These are phyloP conservation scores for Gryganskiella cystojenkinii DNA, from an alignment of 192 early-diverging fungal species.

Conservation along the genomic window DNA sequence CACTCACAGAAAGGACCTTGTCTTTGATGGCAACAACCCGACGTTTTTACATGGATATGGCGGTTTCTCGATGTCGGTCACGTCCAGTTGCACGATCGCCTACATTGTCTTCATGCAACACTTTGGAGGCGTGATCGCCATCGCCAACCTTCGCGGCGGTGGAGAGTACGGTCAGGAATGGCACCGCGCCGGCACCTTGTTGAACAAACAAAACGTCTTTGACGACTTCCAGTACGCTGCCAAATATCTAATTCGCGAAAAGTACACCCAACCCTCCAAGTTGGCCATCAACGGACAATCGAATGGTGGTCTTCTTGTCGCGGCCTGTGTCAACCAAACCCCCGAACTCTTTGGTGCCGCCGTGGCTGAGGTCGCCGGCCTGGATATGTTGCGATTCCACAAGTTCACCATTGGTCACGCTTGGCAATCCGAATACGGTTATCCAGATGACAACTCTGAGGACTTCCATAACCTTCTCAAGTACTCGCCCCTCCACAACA, in stretches of 20 bases:
- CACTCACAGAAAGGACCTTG: conserved; percentile 60
- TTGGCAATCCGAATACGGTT: conserved; percentile 75
- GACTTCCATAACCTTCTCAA: conserved; percentile 71
- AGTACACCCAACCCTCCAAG: conserved; percentile 66
- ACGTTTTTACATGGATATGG: conserved; percentile 77
- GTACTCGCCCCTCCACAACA: conserved; percentile 80
- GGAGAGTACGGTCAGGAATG: conserved; percentile 69
- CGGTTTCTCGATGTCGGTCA: conserved; percentile 67
- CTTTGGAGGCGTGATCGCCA: conserved; percentile 65
- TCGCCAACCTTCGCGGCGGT: conserved; percentile 80
- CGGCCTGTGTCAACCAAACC: conserved; percentile 77
- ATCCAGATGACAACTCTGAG: conserved; percentile 69
- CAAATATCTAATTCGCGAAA: conserved; percentile 64
- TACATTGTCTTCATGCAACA: conserved; percentile 62
- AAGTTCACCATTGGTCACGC: conserved; percentile 83
- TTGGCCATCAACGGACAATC: conserved; percentile 74
- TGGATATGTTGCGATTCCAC: conserved; percentile 81
- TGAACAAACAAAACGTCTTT: conserved; percentile 78
- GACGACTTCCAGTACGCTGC: conserved; percentile 73
- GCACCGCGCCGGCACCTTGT: conserved; percentile 60
- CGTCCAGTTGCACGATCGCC: conserved; percentile 49
- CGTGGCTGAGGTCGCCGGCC: conserved; percentile 76
- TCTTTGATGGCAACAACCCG: conserved; percentile 67
- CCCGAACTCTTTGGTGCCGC: conserved; percentile 77
- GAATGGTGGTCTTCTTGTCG: conserved; percentile 78